Evolutionary conservation across 2,329 filamentous ascomycete genomes (phyloP).

Genomic region (Coleophoma eucalyptorum): DNA sequence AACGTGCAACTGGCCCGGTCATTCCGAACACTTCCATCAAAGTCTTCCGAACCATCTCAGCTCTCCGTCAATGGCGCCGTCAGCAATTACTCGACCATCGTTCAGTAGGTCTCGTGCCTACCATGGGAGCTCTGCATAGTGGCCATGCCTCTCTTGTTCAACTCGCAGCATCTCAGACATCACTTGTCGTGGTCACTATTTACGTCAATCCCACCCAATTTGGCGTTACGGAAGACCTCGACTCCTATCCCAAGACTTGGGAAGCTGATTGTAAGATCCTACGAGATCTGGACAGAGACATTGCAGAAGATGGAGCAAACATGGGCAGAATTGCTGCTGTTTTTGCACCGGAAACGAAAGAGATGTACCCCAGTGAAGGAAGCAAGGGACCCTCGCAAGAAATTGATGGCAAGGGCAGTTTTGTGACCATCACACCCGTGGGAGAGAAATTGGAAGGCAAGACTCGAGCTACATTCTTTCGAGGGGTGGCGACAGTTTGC

Average conservation of each 20-base stretch:
- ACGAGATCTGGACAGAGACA: constrained; percentile 63
- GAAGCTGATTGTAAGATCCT: constrained; percentile 68
- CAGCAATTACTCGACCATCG: constrained; percentile 63
- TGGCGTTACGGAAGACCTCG: constrained; percentile 81
- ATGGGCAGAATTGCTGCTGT: constrained; percentile 73
- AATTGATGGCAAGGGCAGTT: constrained; percentile 75
- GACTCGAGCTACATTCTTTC: constrained; percentile 89
- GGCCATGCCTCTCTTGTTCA: constrained; percentile 87
- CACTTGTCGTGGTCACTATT: constrained; percentile 83
- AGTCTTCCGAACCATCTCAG: constrained; percentile 71
- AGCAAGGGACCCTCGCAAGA: constrained; percentile 55
- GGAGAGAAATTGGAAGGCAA: constrained; percentile 78
- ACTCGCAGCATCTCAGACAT: constrained; percentile 77
- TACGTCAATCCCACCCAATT: constrained; percentile 98
- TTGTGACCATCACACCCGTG: constrained; percentile 86
- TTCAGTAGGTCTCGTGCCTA: constrained; percentile 85
- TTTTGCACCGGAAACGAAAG: constrained; percentile 77
- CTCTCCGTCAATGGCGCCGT: constrained; percentile 66
- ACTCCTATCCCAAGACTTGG: constrained; percentile 89
- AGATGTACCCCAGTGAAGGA: constrained; percentile 86
- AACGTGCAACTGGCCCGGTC: constrained; percentile 13
- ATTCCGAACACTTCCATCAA: constrained; percentile 58
- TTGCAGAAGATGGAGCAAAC: constrained; percentile 55
- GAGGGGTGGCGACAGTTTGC: constrained; percentile 93
- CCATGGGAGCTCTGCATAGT: constrained; percentile 95